Evolutionary conservation across 352 stramenopile species (phyloP).

Genomic region (Elongisporangium anandrum): DNA sequence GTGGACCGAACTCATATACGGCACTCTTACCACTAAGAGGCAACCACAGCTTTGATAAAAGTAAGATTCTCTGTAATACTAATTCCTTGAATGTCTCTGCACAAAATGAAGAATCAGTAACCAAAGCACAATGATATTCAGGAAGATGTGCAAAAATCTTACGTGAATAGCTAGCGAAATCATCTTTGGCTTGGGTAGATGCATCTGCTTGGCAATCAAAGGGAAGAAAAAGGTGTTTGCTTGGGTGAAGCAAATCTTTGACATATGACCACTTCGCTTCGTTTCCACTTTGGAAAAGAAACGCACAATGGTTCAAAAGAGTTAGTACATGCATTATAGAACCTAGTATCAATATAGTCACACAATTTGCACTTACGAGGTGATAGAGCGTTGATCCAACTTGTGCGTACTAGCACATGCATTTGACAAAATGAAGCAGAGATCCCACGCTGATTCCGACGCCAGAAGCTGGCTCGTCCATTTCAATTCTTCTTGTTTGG

Average conservation of each 20-base stretch:
- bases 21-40: conserved; percentile 9
- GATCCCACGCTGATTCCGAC: conserved; percentile 14
- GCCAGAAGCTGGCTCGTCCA: conserved; percentile 17
- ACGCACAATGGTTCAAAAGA: neutral
- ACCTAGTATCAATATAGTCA: too few species aligned
- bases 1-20: neutral
- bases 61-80: conserved; percentile 25
- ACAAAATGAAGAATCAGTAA: neutral
- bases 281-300: conserved; percentile 10
- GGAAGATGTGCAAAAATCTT: neutral
- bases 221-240: conserved; percentile 32
- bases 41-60: conserved; percentile 22
- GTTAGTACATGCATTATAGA: neutral
- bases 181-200: neutral
- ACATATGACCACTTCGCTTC: conserved; percentile 43
- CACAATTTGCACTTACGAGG: neutral
- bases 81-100: conserved; percentile 28
- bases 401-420: neutral
- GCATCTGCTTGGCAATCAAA: conserved; percentile 16
- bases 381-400: neutral
- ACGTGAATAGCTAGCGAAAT: conserved; percentile 12
- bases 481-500: neutral
- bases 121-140: too few species aligned
- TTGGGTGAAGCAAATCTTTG: conserved; percentile 34
- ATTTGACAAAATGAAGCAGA: conserved; percentile 11